These are phyloP conservation scores for Elongisporangium anandrum DNA, from an alignment of 352 stramenopile species.

Conservation along the genomic window DNA sequence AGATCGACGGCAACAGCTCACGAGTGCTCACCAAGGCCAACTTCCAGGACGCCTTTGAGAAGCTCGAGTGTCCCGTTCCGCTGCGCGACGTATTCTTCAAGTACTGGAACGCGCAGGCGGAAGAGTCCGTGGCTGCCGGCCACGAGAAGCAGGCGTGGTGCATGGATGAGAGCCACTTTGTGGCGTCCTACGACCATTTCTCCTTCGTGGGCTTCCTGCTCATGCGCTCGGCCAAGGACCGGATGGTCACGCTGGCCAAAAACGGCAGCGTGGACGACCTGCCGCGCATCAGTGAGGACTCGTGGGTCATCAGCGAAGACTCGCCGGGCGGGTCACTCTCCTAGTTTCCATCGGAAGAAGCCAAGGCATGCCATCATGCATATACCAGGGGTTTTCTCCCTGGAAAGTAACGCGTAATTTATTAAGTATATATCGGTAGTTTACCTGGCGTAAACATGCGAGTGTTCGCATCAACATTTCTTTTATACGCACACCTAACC, in stretches of 20 bases:
- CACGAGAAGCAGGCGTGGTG: conserved; percentile 15
- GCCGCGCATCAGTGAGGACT: conserved; percentile 53
- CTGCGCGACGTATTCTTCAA: conserved; percentile 63
- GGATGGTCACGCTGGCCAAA: conserved; percentile 49
- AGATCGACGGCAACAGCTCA: conserved; percentile 30
- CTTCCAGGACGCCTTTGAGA: conserved; percentile 46
- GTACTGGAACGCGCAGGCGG: conserved; percentile 33
- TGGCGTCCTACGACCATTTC: conserved; percentile 41
- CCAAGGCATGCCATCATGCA: background rate
- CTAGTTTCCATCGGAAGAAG: background rate
- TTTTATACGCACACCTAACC: background rate
- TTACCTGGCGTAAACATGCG: background rate
- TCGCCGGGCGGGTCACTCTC: background rate
- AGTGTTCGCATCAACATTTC: too few species aligned
- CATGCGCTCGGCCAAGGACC: conserved; percentile 58
- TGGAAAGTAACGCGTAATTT: background rate
- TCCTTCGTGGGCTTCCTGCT: conserved; percentile 68
- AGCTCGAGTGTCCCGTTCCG: conserved; percentile 53
- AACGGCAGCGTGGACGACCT: conserved; percentile 38
- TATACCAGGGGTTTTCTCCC: background rate
- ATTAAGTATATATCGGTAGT: background rate
- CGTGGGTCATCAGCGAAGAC: background rate
- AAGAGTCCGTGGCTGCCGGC: conserved; percentile 5
- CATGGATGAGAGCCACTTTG: conserved; percentile 41
- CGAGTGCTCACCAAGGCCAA: conserved; percentile 17